Percentiles rank a stretch among this genome's conserved stretches.
Conservation (phyloP, 257 asterid species). For the Avicennia marina region DNA sequence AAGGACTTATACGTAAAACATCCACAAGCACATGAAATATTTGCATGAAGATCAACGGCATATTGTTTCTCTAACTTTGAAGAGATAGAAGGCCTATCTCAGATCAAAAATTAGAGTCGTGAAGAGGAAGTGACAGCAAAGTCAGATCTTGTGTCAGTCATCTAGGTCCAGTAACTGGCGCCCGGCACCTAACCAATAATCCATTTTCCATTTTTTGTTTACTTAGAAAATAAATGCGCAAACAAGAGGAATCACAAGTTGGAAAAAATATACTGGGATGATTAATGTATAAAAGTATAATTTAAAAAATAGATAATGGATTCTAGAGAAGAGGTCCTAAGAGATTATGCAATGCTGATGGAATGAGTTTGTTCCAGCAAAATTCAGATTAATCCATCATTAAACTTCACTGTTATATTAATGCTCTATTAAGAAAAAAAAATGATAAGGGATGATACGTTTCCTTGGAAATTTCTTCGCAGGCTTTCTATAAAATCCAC, state of each 20-base stretch:
- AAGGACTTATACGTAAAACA: conserved; percentile 50
- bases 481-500: conserved; percentile 95
- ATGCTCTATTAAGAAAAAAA: conserved; percentile 3
- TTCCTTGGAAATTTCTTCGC: conserved; percentile 84
- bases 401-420: conserved; percentile 6
- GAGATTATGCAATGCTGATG: background rate
- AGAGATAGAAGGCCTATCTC: conserved; percentile 14
- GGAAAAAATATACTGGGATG: background rate
- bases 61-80: background rate
- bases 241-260: background rate
- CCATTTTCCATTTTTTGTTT: background rate
- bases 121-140: no score
- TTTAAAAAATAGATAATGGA: background rate
- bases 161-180: background rate
- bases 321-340: conserved; percentile 5
- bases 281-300: background rate
- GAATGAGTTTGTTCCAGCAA: background rate
- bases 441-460: conserved; percentile 46
- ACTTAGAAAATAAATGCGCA: background rate
- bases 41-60: conserved; percentile 12
- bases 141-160: background rate
- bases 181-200: background rate
- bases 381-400: conserved; percentile 6
- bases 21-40: conserved; percentile 6
- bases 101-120: no score